Evolutionary conservation across 2,329 filamentous ascomycete genomes (phyloP), one percentile per base, ranked within the genome.

Genomic region (Penicillium psychrosexuale): DNA sequence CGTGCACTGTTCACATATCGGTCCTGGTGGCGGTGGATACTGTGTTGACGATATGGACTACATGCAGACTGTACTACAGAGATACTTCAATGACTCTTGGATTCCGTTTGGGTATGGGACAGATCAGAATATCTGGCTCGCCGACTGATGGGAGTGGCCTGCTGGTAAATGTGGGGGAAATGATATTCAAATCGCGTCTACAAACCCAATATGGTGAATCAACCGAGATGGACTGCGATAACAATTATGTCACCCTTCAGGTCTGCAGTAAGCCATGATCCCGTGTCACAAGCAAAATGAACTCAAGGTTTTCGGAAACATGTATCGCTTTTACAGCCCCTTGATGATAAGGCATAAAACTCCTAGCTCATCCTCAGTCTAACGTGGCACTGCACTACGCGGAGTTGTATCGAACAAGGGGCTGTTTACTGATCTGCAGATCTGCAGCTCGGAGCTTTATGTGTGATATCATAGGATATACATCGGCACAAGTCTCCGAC

Each of bases 21-120:
- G 66, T 2, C 66, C 65, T 1, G 47, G 31, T n/a, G 65, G 67
- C 0, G 66, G 66, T 1, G 58, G 55, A 27, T 67, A 68, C 36
- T 69, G 67, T 46, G 65, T 66, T 15, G 67, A 69, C 56, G 66
- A 69, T 49, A 61, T 58, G 58, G 47, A 1, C 1, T 69, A 68
- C 24, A 34, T 30, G 17, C 42, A 62, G 22, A 61, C 64, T n/a
- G 66, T 69, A 27, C 8, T 61, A 47, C 46, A 67, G 49, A 43
- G 42, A 33, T 69, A 68, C 34, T 69, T 67, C 11, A 40, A 51
- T 13, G 39, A 60, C 22, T 66, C 65, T 15, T 69, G 62, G 60
- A 60, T 69, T 54, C 56, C 60, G 2, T 61, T 53, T 57, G 62
- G 56, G 0, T 67, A 62, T 55, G 65, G 61, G 0, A 42, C 42